phyloP scores from a whole-genome alignment of 768 basidiomycete genomes.

The Pleurotus tuoliensis region DNA sequence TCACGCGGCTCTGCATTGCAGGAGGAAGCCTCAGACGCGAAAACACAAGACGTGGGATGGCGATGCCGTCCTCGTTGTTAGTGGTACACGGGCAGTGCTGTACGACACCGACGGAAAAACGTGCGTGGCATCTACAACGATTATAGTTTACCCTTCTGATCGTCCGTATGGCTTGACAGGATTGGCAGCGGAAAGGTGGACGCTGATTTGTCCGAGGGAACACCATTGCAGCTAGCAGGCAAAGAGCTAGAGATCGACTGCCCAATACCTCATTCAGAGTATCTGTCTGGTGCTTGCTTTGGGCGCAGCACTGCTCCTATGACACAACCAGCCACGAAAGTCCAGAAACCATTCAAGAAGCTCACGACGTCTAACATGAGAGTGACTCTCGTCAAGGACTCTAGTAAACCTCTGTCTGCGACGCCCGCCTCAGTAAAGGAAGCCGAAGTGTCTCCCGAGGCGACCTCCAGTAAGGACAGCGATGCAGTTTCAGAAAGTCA shows the following conservation, averaged over 20 bases:
- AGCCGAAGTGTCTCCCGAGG: too few species aligned
- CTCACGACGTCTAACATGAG: conserved; percentile 13
- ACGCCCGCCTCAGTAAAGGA: too few species aligned
- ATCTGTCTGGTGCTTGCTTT: conserved; percentile 64
- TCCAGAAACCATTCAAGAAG: conserved; percentile 19
- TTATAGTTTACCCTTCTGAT: neutral
- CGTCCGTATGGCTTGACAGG: conserved; percentile 1
- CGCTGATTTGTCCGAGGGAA: conserved; percentile 35
- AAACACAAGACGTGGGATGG: conserved; percentile 94
- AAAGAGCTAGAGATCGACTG: conserved; percentile 69
- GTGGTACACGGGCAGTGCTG: conserved; percentile 40
- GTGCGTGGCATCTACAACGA: conserved; percentile 32
- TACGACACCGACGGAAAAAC: conserved; percentile 62
- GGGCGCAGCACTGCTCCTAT: conserved; percentile 21
- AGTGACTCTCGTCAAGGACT: too few species aligned
- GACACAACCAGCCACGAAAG: conserved; percentile 16
- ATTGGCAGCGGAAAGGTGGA: conserved; percentile 28
- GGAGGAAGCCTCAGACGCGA: conserved; percentile 67
- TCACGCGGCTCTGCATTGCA: conserved; percentile 25
- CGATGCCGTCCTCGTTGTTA: conserved; percentile 62
- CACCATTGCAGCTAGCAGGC: conserved; percentile 35
- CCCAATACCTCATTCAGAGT: conserved; percentile 49
- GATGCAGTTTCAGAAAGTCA: conserved; percentile 26
- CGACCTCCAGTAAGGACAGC: neutral
- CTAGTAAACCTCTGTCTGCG: too few species aligned